phyloP scores from a whole-genome alignment of 805 yeast genomes.

The Starmera pachycereana region DNA sequence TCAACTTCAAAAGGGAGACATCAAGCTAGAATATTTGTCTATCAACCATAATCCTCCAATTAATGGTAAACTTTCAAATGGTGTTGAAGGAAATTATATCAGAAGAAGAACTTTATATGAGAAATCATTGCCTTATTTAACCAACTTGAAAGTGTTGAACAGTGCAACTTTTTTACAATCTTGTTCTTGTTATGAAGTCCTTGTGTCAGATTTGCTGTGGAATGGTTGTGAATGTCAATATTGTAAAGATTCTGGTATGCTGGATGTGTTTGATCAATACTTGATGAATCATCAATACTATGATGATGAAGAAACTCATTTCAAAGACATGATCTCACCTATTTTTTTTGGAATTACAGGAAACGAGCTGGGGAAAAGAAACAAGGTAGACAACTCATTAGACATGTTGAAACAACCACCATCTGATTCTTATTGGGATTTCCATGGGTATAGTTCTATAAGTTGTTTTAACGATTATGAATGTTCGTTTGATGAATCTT shows the following conservation, averaged over 20 bases:
- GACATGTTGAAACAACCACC: constrained; percentile 23
- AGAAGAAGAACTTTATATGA: constrained; percentile 46
- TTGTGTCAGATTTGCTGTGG: constrained; percentile 64
- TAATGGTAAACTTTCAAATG: constrained; percentile 49
- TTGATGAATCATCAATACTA: constrained; percentile 56
- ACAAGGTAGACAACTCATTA: constrained; percentile 20
- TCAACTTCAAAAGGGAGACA: constrained; percentile 10
- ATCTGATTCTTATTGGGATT: constrained; percentile 30
- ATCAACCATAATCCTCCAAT: constrained; percentile 51
- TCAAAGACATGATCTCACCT: constrained; percentile 52
- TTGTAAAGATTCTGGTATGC: constrained; percentile 31
- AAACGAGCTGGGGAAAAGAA: constrained; percentile 29
- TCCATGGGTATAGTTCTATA: constrained; percentile 35
- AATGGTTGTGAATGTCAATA: constrained; percentile 62
- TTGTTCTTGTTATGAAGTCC: constrained; percentile 57
- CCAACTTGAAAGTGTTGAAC: constrained; percentile 31
- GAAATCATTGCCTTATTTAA: constrained; percentile 34
- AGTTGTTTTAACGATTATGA: constrained; percentile 27
- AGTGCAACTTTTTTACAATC: constrained; percentile 53
- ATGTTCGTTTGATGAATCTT: constrained; percentile 35
- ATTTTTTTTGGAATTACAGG: constrained; percentile 45
- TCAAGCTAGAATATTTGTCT: constrained; percentile 28
- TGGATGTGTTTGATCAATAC: constrained; percentile 47
- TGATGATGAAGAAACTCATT: constrained; percentile 32
- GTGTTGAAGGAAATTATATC: constrained; percentile 64